phyloP scores from a whole-genome alignment of 2,329 filamentous ascomycete genomes.

The Zymoseptoria ardabiliae region DNA sequence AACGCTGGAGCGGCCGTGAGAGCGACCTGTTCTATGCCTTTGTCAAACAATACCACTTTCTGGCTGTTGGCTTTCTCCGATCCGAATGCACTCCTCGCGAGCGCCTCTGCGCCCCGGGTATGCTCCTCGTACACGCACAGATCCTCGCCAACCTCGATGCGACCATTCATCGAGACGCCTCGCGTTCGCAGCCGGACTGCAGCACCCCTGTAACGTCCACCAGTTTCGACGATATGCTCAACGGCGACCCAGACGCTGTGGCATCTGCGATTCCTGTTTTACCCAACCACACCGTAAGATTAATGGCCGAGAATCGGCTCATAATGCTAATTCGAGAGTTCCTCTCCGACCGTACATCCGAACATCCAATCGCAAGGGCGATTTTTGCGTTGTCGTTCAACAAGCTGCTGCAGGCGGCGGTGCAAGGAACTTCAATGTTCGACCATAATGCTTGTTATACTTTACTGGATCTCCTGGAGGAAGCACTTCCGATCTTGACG shows the following conservation, averaged over 20 bases:
- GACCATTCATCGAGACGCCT: slow-evolving; percentile 68
- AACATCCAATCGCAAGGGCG: slow-evolving; percentile 50
- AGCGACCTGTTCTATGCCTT: slow-evolving; percentile 91
- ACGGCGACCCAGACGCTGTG: slow-evolving; percentile 59
- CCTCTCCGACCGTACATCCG: slow-evolving; percentile 54
- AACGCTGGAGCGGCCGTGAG: slow-evolving; percentile 78
- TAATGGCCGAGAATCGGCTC: slow-evolving; percentile 83
- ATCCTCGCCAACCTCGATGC: slow-evolving; percentile 71
- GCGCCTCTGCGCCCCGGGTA: slow-evolving; percentile 62
- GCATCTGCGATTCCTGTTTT: slow-evolving; percentile 55
- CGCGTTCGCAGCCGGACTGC: slow-evolving; percentile 40
- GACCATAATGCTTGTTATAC: slow-evolving; percentile 80
- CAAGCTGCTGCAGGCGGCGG: slow-evolving; percentile 63
- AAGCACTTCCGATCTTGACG: slow-evolving; percentile 61
- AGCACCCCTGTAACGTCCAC: slow-evolving; percentile 36
- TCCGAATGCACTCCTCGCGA: slow-evolving; percentile 45
- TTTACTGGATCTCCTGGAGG: slow-evolving; percentile 85
- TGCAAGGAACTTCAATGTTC: slow-evolving; percentile 69
- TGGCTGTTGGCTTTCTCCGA: slow-evolving; percentile 58
- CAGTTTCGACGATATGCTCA: slow-evolving; percentile 57
- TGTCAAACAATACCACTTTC: slow-evolving; percentile 75
- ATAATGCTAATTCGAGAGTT: slow-evolving; percentile 77
- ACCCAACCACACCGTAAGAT: slow-evolving; percentile 62
- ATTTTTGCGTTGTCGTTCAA: slow-evolving; percentile 73
- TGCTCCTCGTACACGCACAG: slow-evolving; percentile 76